Percentiles rank a stretch among this genome's conserved stretches.
These are phyloP conservation scores for Cucumis sativus DNA, from an alignment of 306 rosid species.

Conservation along the genomic window Cucumber_9930_V3 NC_026656.2:15598001-15598500, in stretches of 20 bases:
- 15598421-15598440: neutral
- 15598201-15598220: neutral
- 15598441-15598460: no score
- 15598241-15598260: neutral
- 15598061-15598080: neutral
- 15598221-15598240: neutral
- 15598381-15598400: neutral
- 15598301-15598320: neutral
- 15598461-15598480: no score
- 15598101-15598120: neutral
- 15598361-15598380: neutral
- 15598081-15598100: neutral
- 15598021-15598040: slow-evolving; percentile 88
- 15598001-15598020: slow-evolving; percentile 92
- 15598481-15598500: no score
- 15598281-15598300: neutral
- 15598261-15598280: neutral
- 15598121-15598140: neutral
- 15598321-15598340: neutral
- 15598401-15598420: neutral
- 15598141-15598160: neutral
- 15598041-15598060: slow-evolving; percentile 17
- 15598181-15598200: neutral
- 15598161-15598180: neutral
- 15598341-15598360: neutral